Evolutionary conservation across 345 rosid genomes (phyloP), one percentile per base, ranked within the genome.

Genomic region (Odontarrhena argentea): DNA sequence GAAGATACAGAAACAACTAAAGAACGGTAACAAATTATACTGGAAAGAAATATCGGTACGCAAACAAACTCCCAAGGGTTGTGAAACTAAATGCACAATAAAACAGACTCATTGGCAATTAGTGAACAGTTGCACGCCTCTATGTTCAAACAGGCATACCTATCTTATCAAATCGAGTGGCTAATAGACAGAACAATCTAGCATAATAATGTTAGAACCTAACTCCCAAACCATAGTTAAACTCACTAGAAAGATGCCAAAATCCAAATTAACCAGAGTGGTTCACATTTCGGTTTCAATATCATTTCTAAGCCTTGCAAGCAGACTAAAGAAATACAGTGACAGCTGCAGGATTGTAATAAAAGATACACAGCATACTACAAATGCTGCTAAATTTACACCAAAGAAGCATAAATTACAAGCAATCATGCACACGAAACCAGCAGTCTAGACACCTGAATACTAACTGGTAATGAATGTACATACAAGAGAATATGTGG

Each of bases 281-380:
- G 47, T 13, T 1, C n/a, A 57, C 9, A 57, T 37, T 55, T n/a
- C 9, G 3, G 46, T 36, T 55, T 58, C 25, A 10, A 37, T 7
- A 68, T 57, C 41, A 24, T 14, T 13, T 10, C 37, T 14, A 5
- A 45, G 18, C 24, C 36, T 35, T 9, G 1, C 55, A 56, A 56
- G 1, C n/a, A 24, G 55, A 46, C 9, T 2, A 9, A 10, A 30
- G 25, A 32, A 43, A 13, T 15, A 53, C 60, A 65, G 41, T 15
- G 0, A 42, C 34, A 38, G 12, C 18, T 64, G 7, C 37, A 5
- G 48, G 38, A 36, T 37, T 48, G 9, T 3, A 38, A 38, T 38
- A 14, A 55, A 28, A 67, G 9, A 37, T 36, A 35, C 55, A 2
- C 24, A 67, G 9, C 54, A 57, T 38, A 25, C 55, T 3, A 38